Base-by-base conservation (phyloP, 2,329 filamentous ascomycete genomes). In the Zymoseptoria pseudotritici region DNA sequence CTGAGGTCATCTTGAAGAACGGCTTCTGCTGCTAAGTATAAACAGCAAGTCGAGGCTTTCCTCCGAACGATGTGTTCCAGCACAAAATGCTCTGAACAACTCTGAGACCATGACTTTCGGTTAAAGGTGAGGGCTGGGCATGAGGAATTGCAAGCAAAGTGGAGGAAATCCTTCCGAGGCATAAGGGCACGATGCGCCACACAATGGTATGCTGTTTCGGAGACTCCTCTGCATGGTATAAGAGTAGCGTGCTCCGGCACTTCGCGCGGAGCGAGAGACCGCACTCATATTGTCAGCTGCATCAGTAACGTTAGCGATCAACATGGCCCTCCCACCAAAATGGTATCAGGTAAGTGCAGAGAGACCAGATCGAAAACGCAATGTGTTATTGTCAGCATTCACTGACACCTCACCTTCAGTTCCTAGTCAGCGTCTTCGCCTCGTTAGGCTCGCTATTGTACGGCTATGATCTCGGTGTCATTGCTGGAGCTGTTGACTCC, bases 401-500 rank as follows among this genome's bases (percentile, higher is more conserved):
- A 57, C 54, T 57, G 36, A 57, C 13, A 17, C 36, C 13, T 11
- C 5, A 10, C 17, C 20, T 19, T 50, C 63, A 83, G 79, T 84
- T 85, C 68, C 76, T 85, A 54, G 78, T 85, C 50, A 76, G 79
- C 64, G 77, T 84, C 49, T 85, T 85, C 70, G 82, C 82, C 64
- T 84, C 82, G 1, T 73, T 85, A 5, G 82, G 82, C 51, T 83
- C 81, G 4, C 76, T 83, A 57, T 77, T 85, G 7, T 85, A 79
- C 66, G 82, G 82, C 66, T 85, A 67, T 68, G 82, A 85, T 71
- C 70, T 85, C 22, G 82, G 82, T 77, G 82, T 85, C 24, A 84
- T 85, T 62, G 82, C 82, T 8, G 81, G 82, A 64, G 82, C 82
- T 55, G 80, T 84, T 58, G 74, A 74, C 4, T 76, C 74, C 9